phyloP scores from a whole-genome alignment of 2,329 filamentous ascomycete species.

The Pseudogymnoascus sp. region DNA sequence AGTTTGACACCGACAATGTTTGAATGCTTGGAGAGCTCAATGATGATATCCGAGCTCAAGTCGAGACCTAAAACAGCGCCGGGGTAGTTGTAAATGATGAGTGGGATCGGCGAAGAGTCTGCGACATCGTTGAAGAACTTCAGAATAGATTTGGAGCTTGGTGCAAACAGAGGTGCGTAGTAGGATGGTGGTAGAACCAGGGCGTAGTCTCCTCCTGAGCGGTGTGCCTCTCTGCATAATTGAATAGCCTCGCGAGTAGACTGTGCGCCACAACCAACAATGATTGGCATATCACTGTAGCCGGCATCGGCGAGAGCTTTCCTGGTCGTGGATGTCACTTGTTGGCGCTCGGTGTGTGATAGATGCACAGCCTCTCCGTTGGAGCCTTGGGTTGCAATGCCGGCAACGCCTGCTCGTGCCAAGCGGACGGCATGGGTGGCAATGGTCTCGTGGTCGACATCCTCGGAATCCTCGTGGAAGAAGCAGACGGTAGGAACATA shows the following conservation, averaged over 20 bases:
- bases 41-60: constrained; percentile 80
- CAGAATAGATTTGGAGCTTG: constrained; percentile 45
- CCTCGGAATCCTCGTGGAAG: constrained; percentile 56
- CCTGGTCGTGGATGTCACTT: constrained; percentile 50
- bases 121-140: constrained; percentile 53
- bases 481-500: constrained; percentile 70
- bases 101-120: constrained; percentile 62
- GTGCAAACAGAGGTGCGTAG: constrained; percentile 49
- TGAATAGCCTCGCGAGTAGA: constrained; percentile 58
- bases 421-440: constrained; percentile 41
- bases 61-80: constrained; percentile 80
- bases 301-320: constrained; percentile 51
- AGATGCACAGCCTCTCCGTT: constrained; percentile 60
- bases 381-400: constrained; percentile 52
- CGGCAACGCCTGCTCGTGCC: constrained; percentile 47
- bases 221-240: constrained; percentile 52
- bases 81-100: constrained; percentile 87
- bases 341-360: constrained; percentile 50
- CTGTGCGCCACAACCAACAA: constrained; percentile 58
- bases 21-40: constrained; percentile 67
- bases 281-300: constrained; percentile 48
- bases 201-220: constrained; percentile 56
- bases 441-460: constrained; percentile 53
- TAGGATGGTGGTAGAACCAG: constrained; percentile 60
- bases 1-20: constrained; percentile 89